A percentile compares a stretch with the other conserved stretches of the same genome.
phyloP scores from a whole-genome alignment of 116 monocot species.

The Zostera marina region DNA sequence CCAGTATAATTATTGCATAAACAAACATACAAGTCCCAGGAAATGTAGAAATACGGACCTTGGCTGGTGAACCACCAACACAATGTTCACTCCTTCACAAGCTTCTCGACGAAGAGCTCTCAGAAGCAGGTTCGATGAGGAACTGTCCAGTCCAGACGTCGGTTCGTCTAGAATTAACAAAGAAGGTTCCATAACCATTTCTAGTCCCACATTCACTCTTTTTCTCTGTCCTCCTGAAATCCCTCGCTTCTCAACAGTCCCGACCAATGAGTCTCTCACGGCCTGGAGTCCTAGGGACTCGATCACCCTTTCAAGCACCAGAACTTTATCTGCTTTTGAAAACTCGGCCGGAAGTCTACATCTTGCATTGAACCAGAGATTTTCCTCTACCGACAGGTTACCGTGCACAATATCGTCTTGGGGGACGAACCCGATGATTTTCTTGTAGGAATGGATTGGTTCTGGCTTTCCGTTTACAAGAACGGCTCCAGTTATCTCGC shows the following conservation, averaged over 20 bases:
- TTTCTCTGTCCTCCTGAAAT: constrained; percentile 98
- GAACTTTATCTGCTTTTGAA: constrained; percentile 90
- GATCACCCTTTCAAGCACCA: constrained; percentile 96
- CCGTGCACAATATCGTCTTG: constrained; percentile 99
- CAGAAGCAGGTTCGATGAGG: constrained; percentile 76
- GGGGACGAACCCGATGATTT: constrained; percentile 95
- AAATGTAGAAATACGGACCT: constrained; percentile 23
- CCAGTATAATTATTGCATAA: not conserved
- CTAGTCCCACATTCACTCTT: constrained; percentile 91
- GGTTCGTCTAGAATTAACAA: constrained; percentile 92
- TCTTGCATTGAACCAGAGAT: constrained; percentile 96
- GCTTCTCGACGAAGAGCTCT: constrained; percentile 86
- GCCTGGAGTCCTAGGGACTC: constrained; percentile 78
- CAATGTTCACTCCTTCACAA: constrained; percentile 87
- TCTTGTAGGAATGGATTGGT: constrained; percentile 74
- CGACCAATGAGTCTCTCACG: constrained; percentile 88
- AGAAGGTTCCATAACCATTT: constrained; percentile 99
- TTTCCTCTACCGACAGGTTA: constrained; percentile 96
- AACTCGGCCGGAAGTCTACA: constrained; percentile 84
- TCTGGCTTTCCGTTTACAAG: constrained; percentile 87
- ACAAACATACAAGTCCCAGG: not conserved
- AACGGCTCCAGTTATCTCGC: constrained; percentile 51
- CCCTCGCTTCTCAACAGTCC: constrained; percentile 90
- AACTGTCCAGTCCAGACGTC: constrained; percentile 93
- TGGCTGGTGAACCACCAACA: constrained; percentile 97